A percentile compares a stretch with the other conserved stretches of the same genome.
Evolutionary conservation across 1,284 basidiomycete genomes (phyloP).

Genomic region (Phylloporus sp.): DNA sequence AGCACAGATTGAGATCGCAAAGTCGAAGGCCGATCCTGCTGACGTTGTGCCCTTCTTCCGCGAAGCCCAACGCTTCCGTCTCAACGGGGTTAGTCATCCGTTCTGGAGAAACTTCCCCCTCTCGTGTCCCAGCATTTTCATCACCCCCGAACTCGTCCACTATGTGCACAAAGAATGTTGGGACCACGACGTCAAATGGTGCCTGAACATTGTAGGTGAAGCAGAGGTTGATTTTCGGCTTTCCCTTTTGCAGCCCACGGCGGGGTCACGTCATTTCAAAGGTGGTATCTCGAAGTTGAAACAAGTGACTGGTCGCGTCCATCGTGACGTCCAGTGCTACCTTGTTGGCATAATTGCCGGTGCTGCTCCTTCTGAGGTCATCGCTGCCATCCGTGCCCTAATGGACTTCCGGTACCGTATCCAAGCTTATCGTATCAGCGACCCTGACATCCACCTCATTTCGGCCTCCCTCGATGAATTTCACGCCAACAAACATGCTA

Average conservation of each 20-base stretch:
- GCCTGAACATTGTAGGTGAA: conserved; percentile 1
- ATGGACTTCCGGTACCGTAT: not conserved
- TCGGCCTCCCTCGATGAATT: not conserved
- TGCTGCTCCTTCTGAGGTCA: not conserved
- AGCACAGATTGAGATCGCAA: not conserved
- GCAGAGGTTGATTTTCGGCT: conserved; percentile 8
- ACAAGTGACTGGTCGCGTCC: not conserved
- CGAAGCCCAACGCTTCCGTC: not conserved
- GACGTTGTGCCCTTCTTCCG: not conserved
- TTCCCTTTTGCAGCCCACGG: conserved; percentile 6
- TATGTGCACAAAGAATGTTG: conserved; percentile 12
- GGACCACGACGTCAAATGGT: conserved; percentile 17
- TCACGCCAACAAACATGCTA: not conserved
- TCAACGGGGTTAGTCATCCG: conserved; percentile 10
- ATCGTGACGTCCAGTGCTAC: not conserved
- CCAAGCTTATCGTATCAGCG: not conserved
- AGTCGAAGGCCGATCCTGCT: not conserved
- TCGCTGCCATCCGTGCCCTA: not conserved
- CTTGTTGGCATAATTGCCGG: not conserved
- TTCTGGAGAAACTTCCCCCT: not conserved
- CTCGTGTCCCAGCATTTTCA: no score
- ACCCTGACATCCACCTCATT: not conserved
- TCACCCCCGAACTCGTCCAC: conserved; percentile 9
- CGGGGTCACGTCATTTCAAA: conserved; percentile 10
- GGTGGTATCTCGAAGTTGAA: conserved; percentile 12